Percentiles rank a stretch among this genome's conserved stretches.
phyloP scores from a whole-genome alignment of 2,329 filamentous ascomycete genomes.

The Aureobasidium musti region DNA sequence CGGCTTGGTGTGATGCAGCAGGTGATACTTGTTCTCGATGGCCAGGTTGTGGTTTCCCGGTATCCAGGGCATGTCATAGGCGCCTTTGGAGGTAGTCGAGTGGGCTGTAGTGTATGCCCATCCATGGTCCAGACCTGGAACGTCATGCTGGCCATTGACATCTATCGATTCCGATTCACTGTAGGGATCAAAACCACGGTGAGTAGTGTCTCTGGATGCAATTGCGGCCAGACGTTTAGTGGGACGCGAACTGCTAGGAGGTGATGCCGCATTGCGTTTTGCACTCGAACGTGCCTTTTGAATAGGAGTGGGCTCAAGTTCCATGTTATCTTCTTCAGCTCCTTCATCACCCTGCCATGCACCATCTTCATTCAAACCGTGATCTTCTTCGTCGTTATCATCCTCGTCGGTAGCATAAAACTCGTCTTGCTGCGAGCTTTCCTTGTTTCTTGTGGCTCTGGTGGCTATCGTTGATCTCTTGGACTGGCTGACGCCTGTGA shows the following conservation, averaged over 20 bases:
- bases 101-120: conserved; percentile 34
- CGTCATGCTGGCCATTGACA: background rate
- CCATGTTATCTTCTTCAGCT: conserved; percentile 17
- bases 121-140: background rate
- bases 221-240: background rate
- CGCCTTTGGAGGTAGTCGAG: background rate
- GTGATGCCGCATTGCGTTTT: conserved; percentile 9
- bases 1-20: background rate
- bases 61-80: conserved; percentile 34
- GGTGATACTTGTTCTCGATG: background rate
- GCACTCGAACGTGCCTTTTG: conserved; percentile 38
- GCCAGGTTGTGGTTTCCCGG: conserved; percentile 49
- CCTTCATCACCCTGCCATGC: conserved; percentile 29
- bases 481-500: background rate
- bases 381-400: conserved; percentile 10
- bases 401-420: conserved; percentile 31
- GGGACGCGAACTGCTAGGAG: background rate
- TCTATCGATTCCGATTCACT: background rate
- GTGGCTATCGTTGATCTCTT: background rate
- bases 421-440: conserved; percentile 25
- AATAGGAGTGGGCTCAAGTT: conserved; percentile 4
- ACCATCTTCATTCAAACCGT: conserved; percentile 26
- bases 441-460: conserved; percentile 18
- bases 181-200: background rate
- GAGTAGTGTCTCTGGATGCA: too few relatives aligned